These are phyloP conservation scores for Lentinula guzmanii DNA, from an alignment of 768 basidiomycete species.

Conservation along the genomic window DNA sequence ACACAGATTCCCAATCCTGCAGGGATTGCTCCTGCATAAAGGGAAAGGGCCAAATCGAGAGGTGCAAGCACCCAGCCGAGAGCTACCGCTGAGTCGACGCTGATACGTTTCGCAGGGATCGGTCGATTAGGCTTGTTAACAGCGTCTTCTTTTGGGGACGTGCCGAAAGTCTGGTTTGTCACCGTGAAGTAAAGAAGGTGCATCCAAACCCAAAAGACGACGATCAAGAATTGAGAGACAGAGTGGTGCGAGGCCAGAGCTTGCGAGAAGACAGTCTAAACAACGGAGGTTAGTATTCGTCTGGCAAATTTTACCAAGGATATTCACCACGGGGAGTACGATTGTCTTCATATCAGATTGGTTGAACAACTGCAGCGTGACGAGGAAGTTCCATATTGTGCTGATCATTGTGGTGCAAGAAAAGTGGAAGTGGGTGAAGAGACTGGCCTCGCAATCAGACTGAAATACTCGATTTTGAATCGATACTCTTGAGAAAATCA, in stretches of 20 bases:
- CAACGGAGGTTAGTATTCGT: neutral
- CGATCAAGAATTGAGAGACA: conserved; percentile 9
- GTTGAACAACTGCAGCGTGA: neutral
- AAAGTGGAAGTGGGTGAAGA: too few relatives aligned
- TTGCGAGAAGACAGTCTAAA: neutral
- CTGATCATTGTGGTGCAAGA: neutral
- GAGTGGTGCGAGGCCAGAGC: neutral
- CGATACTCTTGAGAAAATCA: neutral
- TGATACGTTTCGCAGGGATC: conserved; percentile 25
- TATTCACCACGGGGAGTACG: neutral
- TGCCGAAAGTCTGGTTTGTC: conserved; percentile 26
- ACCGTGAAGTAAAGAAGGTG: conserved; percentile 32
- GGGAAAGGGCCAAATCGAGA: conserved; percentile 16
- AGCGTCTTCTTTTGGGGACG: conserved; percentile 25
- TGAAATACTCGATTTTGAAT: neutral
- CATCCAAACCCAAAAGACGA: conserved; percentile 31
- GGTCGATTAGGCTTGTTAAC: conserved; percentile 29
- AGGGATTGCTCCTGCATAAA: conserved; percentile 4
- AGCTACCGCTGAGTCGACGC: conserved; percentile 9
- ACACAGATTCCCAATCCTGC: conserved; percentile 10
- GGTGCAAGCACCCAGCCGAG: conserved; percentile 26
- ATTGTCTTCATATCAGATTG: conserved; percentile 3
- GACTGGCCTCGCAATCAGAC: neutral
- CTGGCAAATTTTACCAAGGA: neutral
- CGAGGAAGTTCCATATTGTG: neutral